Evolutionary conservation across 306 rosid species (phyloP), one percentile per base, ranked within the genome.

Genomic region (Delonix regia): DNA sequence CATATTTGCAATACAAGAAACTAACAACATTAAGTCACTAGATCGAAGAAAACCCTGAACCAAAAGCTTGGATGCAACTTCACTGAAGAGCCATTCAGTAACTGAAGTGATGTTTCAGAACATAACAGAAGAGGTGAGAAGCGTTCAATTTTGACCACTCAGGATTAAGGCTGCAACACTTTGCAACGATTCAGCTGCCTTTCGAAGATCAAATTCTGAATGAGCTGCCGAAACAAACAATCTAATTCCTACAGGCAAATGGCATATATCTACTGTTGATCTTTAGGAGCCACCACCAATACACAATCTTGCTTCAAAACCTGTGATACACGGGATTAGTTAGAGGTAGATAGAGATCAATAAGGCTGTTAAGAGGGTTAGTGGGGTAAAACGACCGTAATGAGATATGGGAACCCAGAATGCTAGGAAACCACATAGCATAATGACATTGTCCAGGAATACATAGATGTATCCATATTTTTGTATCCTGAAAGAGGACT

Each of bases 181-280:
- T 89, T 87, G 87, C 83, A 95, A 83, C 62, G 99, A 82, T 83
- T 81, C 94, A 36, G 87, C 63, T 64, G 97, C 93, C 85, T 86
- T 92, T 45, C 49, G 83, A 74, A 95, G 85, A 88, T 95, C 99
- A 4, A 84, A 73, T 64, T 92, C 98, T 0, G 94, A 77, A 88
- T 95, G 99, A 62, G 78, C 92, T 4, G 99, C 93, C 75, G 98
- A 95, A 56, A 91, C 94, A 41, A 87, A 89, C 80, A 95, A 74
- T 87, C 87, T 91, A 69, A 95, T 86, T 81, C 99, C 99, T 15
- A 91, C 70, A 0, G 99, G 93, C 76, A 95, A 88, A n/a, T 78
- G 88, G 39, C 99, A 91, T 73, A 85, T 91, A 75, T 95, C 98
- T 41, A 89, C 74, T 53, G 88, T 87, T 14, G 98, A 95, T 84